Evolutionary conservation across 331 rosid genomes (phyloP).

Genomic region (Pyracantha coccinea): DNA sequence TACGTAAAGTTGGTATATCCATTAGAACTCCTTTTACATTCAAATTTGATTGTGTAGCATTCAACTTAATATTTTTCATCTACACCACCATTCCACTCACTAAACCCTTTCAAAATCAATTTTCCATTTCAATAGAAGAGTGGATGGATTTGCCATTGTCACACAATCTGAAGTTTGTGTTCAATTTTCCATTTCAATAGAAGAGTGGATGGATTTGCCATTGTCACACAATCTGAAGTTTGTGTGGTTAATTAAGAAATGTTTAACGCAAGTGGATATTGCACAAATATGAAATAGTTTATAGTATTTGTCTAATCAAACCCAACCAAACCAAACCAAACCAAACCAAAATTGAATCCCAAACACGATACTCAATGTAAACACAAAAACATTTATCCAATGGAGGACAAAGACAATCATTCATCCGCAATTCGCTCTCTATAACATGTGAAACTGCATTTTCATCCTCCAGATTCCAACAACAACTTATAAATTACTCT

Average conservation of each 20-base stretch:
- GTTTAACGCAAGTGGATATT: background rate
- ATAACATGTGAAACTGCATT: conserved; percentile 2
- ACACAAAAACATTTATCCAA: background rate
- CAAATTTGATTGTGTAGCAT: too few species aligned
- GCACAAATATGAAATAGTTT: background rate
- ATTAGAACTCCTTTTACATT: too few species aligned
- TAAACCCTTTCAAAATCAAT: too few species aligned
- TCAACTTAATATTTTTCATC: too few species aligned
- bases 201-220: background rate
- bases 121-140: too few species aligned
- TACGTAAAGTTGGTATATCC: too few species aligned
- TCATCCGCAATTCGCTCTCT: conserved; percentile 33
- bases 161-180: too few species aligned
- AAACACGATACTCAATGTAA: background rate
- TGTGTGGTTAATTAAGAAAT: background rate
- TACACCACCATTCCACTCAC: too few species aligned
- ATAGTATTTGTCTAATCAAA: background rate
- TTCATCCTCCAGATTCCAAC: background rate
- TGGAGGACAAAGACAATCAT: conserved; percentile 24
- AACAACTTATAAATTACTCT: background rate
- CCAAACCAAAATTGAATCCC: background rate
- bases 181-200: too few species aligned
- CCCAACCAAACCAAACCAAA: too few species aligned
- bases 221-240: background rate
- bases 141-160: too few species aligned